Conservation (phyloP, 2,329 filamentous ascomycete genomes). For the Epicoccum sorghinum region DNA sequence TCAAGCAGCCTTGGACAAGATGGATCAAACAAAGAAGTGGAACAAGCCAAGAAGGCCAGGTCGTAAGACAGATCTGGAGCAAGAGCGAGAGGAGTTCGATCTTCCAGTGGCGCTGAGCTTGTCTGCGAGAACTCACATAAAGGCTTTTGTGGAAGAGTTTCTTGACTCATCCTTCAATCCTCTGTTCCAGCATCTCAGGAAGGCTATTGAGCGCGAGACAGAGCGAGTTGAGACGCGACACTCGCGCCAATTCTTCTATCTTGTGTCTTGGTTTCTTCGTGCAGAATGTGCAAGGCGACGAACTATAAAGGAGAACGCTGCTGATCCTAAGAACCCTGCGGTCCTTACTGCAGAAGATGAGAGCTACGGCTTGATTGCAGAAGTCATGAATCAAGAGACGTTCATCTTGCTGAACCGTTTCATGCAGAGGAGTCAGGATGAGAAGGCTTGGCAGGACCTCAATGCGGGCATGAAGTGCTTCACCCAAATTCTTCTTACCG, state of each 20-base stretch:
- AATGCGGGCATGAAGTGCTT: slow-evolving; percentile 92
- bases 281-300: slow-evolving; percentile 78
- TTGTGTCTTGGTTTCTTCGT: slow-evolving; percentile 89
- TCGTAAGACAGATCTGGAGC: slow-evolving; percentile 48
- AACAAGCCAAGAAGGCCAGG: slow-evolving; percentile 72
- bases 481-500: slow-evolving; percentile 88
- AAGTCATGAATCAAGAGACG: slow-evolving; percentile 91
- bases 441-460: slow-evolving; percentile 86
- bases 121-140: slow-evolving; percentile 76
- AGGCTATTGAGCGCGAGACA: slow-evolving; percentile 87
- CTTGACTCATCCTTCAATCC: slow-evolving; percentile 96
- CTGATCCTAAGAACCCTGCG: slow-evolving; percentile 51
- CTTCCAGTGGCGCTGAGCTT: slow-evolving; percentile 71
- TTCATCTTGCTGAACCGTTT: slow-evolving; percentile 86
- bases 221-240: slow-evolving; percentile 80
- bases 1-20: slow-evolving; percentile 77
- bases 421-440: slow-evolving; percentile 78
- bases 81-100: slow-evolving; percentile 69
- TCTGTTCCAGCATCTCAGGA: slow-evolving; percentile 79
- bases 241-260: slow-evolving; percentile 85
- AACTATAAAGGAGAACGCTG: slow-evolving; percentile 58
- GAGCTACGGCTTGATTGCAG: slow-evolving; percentile 85
- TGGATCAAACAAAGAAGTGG: slow-evolving; percentile 90
- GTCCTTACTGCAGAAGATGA: slow-evolving; percentile 61
- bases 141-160: slow-evolving; percentile 88